These are phyloP conservation scores for Salix purpurea DNA, from an alignment of 345 rosid species.

Conservation along the genomic window DNA sequence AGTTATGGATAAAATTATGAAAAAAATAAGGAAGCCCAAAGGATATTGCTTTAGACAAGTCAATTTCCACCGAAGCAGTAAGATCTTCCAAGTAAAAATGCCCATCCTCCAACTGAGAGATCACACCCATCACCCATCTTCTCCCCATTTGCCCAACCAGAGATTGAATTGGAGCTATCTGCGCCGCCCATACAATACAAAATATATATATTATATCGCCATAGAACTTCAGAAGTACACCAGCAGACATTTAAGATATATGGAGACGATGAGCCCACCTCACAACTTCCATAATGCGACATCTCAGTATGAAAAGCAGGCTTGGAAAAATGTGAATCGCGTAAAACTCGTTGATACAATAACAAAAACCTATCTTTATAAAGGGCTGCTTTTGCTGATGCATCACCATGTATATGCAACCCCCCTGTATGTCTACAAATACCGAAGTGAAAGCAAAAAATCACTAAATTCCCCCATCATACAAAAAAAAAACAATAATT, in stretches of 20 bases:
- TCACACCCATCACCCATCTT: conserved; percentile 95
- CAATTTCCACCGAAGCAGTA: conserved; percentile 85
- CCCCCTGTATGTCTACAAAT: conserved; percentile 49
- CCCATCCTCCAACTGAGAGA: conserved; percentile 95
- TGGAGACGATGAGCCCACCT: conserved; percentile 40
- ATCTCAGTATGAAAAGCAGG: conserved; percentile 67
- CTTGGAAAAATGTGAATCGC: conserved; percentile 66
- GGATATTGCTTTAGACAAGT: conserved; percentile 95
- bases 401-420: conserved; percentile 70
- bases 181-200: conserved; percentile 4
- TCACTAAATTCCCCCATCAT: not conserved
- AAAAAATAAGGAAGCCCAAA: conserved; percentile 15
- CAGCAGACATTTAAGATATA: not conserved
- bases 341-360: conserved; percentile 76
- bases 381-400: conserved; percentile 62
- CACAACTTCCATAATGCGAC: conserved; percentile 56
- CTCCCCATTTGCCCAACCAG: conserved; percentile 64
- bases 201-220: not conserved
- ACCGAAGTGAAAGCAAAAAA: not conserved
- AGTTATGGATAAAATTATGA: not conserved
- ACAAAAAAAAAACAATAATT: not conserved
- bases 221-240: not conserved
- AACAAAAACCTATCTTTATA: conserved; percentile 75
- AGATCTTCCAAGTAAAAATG: conserved; percentile 93
- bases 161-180: conserved; percentile 86